Percentiles rank a stretch among this genome's conserved stretches.
Conservation (phyloP, 164 flowering plant genomes). For the grape (Vitis vinifera) region DNA sequence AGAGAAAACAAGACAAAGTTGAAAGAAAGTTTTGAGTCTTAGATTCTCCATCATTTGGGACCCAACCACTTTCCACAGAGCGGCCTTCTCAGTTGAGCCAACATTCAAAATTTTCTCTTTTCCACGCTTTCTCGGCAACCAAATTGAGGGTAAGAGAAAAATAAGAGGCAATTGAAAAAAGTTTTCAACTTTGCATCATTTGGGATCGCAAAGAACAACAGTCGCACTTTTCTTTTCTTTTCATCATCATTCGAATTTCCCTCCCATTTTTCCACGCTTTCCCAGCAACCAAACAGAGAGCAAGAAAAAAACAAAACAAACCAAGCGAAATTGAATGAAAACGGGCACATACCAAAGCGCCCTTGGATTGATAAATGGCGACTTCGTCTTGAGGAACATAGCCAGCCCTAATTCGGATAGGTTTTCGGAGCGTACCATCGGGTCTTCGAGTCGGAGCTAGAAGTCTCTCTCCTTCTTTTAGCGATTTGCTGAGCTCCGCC, state of each 20-base stretch:
- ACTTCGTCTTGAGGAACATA: conserved; percentile 78
- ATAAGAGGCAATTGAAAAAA: neutral
- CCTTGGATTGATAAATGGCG: conserved; percentile 69
- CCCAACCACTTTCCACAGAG: no score
- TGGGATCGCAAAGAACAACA: no score
- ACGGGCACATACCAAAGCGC: conserved; percentile 47
- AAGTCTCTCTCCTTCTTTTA: conserved; percentile 71
- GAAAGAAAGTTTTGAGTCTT: no score
- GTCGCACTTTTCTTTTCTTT: no score
- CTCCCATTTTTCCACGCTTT: neutral
- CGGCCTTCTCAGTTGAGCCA: no score
- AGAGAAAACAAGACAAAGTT: no score
- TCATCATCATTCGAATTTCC: neutral
- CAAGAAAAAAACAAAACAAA: neutral
- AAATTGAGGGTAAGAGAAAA: neutral
- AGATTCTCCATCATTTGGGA: no score
- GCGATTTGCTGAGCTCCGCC: conserved; percentile 51
- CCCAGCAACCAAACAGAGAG: neutral
- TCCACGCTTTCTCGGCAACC: neutral
- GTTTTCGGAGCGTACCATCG: conserved; percentile 68
- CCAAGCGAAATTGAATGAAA: neutral
- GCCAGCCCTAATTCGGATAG: conserved; percentile 69
- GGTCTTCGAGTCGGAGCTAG: conserved; percentile 67
- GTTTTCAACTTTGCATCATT: no score
- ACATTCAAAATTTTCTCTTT: neutral